A percentile compares a stretch with the other conserved stretches of the same genome.
Conservation (phyloP, 116 monocot genomes). For the Trichopus zeylanicus region DNA sequence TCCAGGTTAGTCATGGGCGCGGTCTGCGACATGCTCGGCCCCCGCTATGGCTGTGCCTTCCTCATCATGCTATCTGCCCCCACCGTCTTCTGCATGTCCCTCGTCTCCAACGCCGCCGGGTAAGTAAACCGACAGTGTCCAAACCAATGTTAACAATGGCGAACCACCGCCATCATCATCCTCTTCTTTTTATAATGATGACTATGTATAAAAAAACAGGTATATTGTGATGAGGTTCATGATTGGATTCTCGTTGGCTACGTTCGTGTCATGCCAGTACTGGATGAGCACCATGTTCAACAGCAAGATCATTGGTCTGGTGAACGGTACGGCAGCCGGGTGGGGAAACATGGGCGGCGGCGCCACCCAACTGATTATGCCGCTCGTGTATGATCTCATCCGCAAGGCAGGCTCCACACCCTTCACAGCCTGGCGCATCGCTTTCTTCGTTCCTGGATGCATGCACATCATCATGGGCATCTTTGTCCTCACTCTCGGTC, state of each 20-base stretch:
- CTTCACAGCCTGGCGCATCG: conserved; percentile 54
- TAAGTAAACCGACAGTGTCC: no score
- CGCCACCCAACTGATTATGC: conserved; percentile 78
- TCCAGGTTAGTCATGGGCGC: conserved; percentile 70
- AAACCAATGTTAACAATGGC: no score
- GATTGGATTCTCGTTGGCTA: conserved; percentile 71
- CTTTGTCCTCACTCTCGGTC: conserved; percentile 39
- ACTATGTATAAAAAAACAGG: no score
- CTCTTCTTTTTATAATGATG: no score
- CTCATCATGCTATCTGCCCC: conserved; percentile 61
- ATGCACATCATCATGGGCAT: conserved; percentile 38
- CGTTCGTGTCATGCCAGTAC: conserved; percentile 72
- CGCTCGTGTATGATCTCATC: conserved; percentile 52
- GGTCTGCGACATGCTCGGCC: conserved; percentile 62
- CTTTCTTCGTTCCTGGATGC: conserved; percentile 49
- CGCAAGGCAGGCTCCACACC: conserved; percentile 29
- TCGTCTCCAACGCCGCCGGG: conserved; percentile 28
- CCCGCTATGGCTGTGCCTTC: conserved; percentile 58
- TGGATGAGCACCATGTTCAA: conserved; percentile 95
- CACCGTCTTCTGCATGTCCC: conserved; percentile 57
- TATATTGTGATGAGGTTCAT: conserved; percentile 55
- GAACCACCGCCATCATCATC: no score
- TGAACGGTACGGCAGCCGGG: conserved; percentile 65
- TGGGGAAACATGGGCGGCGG: conserved; percentile 91
- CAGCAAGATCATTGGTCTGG: conserved; percentile 51